These are phyloP conservation scores for Wallacemonas sp. DNA, from an alignment of 208 protist genomes.

Conservation along the genomic window DNA sequence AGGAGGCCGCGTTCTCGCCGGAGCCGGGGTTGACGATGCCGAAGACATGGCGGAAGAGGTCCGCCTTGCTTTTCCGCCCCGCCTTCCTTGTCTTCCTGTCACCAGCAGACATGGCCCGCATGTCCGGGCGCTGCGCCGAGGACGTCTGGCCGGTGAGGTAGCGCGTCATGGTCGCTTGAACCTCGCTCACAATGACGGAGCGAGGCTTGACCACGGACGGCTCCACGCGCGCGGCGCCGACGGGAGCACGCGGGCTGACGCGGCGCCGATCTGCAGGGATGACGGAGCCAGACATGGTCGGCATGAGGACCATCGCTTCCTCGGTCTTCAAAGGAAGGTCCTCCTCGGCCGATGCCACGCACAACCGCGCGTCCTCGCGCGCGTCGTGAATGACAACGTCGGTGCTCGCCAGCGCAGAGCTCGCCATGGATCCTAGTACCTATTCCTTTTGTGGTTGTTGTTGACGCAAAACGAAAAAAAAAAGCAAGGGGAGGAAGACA, in stretches of 20 bases:
- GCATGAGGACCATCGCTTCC: not conserved
- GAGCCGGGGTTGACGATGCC: slow-evolving; percentile 75
- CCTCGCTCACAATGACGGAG: slow-evolving; percentile 5
- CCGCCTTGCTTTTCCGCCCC: not conserved
- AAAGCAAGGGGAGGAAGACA: no score
- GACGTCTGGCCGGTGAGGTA: not conserved
- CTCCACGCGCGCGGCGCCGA: not conserved
- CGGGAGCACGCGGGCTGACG: no score
- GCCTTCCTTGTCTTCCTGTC: not conserved
- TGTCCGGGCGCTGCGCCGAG: not conserved
- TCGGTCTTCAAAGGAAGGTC: not conserved
- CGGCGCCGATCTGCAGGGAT: not conserved
- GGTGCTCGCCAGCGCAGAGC: not conserved
- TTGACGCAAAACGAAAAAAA: not conserved
- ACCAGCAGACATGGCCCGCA: not conserved
- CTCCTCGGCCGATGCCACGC: not conserved
- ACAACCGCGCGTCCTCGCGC: not conserved
- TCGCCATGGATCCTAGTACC: not conserved
- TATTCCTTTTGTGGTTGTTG: not conserved
- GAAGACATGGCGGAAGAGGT: slow-evolving; percentile 46
- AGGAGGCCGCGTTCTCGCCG: slow-evolving; percentile 44
- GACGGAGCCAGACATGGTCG: slow-evolving; percentile 1
- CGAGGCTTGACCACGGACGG: slow-evolving; percentile 3
- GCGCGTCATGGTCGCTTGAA: not conserved
- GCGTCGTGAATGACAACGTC: not conserved